Percentiles rank a stretch among this genome's conserved stretches.
These are phyloP conservation scores for Sophora flavescens DNA, from an alignment of 306 rosid species.

Conservation along the genomic window DNA sequence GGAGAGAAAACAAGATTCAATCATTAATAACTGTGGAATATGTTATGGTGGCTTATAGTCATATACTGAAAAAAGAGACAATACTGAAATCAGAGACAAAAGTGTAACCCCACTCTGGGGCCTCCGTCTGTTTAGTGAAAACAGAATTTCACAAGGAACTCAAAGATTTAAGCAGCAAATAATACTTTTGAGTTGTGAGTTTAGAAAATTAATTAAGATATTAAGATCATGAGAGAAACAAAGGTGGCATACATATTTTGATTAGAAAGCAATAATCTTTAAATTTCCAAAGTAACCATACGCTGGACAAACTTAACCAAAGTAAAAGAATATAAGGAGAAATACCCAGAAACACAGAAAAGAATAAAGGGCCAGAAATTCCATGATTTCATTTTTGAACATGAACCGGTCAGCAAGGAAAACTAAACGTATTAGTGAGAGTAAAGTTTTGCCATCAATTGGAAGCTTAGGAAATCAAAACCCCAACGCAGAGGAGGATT, in stretches of 20 bases:
- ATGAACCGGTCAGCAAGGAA: not conserved
- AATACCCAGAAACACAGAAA: not conserved
- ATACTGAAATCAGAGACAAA: no score
- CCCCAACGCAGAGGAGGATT: constrained; percentile 15
- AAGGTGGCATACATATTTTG: not conserved
- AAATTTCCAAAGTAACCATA: not conserved
- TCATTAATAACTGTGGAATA: not conserved
- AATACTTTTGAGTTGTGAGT: not conserved
- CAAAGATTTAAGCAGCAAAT: constrained; percentile 10
- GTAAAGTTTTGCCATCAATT: not conserved
- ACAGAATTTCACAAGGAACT: not conserved
- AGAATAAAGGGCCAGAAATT: not conserved
- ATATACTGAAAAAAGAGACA: no score
- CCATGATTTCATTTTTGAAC: not conserved
- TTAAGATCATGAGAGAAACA: not conserved
- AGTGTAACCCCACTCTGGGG: no score
- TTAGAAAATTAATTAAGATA: constrained; percentile 7
- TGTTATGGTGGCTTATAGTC: no score
- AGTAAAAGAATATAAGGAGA: not conserved
- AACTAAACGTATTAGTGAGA: not conserved
- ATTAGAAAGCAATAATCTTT: not conserved
- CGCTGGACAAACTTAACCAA: not conserved
- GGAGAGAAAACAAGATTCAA: constrained; percentile 19
- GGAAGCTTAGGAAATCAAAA: constrained; percentile 11
- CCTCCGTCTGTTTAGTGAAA: not conserved